Evolutionary conservation across 1,139 yeast genomes (phyloP), one percentile per base, ranked within the genome.

Genomic region (Protomyces arabidopsidicola): DNA sequence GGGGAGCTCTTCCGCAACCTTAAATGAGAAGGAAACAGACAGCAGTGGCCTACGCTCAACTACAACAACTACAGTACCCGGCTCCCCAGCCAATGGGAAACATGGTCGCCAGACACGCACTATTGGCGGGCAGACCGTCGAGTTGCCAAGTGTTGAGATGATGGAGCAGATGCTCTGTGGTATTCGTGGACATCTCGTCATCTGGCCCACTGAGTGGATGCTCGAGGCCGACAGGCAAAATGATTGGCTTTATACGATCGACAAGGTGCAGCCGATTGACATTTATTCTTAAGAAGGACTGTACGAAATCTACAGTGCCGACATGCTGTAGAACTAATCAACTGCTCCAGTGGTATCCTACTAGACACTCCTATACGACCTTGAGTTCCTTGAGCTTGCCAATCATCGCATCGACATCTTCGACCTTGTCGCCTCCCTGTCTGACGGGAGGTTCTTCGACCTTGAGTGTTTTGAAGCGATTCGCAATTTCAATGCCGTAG

Each of bases 241-340:
- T 27, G 93, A 95, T 72, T 93, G 98, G 98, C 90, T 90, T 74
- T 91, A 90, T 78, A 89, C 87, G 70, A 86, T 95, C 63, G 99
- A 93, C 73, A 84, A 96, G 72, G 79, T 93, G 55, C 97, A 98
- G 9, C 99, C 99, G 1, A 84, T 93, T 66, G 98, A 93, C 74
- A 93, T 93, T 64, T 93, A 88, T 75, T 96, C 91, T 72, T 93
- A 75, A 65, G n/a, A n/a, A 12, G 31, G 31, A 27, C 31, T 27
- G 31, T 27, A 27, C 31, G 31, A 8, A 27, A 27, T 5, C 8
- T 27, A 27, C 8, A 27, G n/a, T n/a, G n/a, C 31, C 31, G 6
- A 27, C 31, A 27, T 27, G 31, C 8, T 27, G 31, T 27, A 27
- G 6, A 27, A 27, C 8, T 27, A 8, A 27, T 27, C 31, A 27